Conservation (phyloP, 371 early-diverging fungal genomes). For the Entomophthora muscae region DNA sequence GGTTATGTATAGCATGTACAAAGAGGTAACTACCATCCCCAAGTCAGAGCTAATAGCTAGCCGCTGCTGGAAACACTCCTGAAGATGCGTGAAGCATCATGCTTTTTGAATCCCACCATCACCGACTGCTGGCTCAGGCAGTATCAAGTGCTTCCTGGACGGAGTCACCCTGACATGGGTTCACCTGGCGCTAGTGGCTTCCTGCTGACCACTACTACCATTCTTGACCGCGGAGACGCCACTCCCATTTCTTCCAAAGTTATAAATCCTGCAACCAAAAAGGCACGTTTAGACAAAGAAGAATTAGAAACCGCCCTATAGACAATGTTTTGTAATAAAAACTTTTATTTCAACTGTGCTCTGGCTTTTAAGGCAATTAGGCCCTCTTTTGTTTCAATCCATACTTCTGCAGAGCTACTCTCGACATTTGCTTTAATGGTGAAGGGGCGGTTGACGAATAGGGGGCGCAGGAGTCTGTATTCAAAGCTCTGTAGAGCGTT, state of each 20-base stretch:
- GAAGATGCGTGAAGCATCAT: constrained; percentile 41
- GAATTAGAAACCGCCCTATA: no score
- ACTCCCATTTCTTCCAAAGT: constrained; percentile 6
- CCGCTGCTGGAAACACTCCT: constrained; percentile 37
- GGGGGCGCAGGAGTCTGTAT: neutral
- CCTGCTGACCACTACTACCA: constrained; percentile 22
- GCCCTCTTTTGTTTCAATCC: neutral
- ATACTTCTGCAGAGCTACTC: neutral
- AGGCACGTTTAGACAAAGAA: no score
- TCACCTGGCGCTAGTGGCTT: constrained; percentile 74
- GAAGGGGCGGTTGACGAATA: neutral
- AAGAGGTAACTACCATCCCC: constrained; percentile 33
- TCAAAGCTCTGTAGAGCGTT: neutral
- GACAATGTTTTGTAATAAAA: no score
- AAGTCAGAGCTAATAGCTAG: constrained; percentile 12
- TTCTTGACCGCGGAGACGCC: neutral
- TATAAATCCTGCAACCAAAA: constrained; percentile 3
- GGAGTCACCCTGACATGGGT: constrained; percentile 89
- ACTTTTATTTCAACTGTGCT: neutral
- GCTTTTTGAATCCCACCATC: constrained; percentile 60
- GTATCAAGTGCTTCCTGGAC: constrained; percentile 67
- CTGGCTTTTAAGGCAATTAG: neutral
- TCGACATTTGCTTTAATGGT: neutral
- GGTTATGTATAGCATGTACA: constrained; percentile 61
- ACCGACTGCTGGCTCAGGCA: constrained; percentile 78